Percentiles rank a stretch among this genome's conserved stretches.
Evolutionary conservation across 2,329 filamentous ascomycete genomes (phyloP).

Genomic region (Tolypocladium nubicola): DNA sequence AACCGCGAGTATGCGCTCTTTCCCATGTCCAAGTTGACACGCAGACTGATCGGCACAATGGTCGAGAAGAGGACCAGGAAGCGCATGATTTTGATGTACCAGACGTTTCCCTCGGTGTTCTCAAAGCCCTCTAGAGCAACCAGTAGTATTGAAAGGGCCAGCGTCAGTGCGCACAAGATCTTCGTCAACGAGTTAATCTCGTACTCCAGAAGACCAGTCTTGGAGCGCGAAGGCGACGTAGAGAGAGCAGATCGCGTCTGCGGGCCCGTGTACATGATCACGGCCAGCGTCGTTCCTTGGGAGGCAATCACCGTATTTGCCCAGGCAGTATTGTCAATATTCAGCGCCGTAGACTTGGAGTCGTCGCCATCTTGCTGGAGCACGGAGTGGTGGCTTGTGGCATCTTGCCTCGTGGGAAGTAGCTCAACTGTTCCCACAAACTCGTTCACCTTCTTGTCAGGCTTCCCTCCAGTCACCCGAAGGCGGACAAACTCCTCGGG

Average conservation of each 20-base stretch:
- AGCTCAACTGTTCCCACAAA: slow-evolving; percentile 86
- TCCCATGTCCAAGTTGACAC: slow-evolving; percentile 93
- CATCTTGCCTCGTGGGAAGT: slow-evolving; percentile 41
- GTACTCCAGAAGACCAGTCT: slow-evolving; percentile 84
- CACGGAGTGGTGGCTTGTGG: slow-evolving; percentile 29
- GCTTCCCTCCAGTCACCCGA: slow-evolving; percentile 73
- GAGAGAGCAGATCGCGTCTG: slow-evolving; percentile 92
- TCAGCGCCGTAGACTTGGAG: slow-evolving; percentile 58
- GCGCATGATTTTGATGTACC: slow-evolving; percentile 98
- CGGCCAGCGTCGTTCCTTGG: slow-evolving; percentile 76
- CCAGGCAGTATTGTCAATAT: slow-evolving; percentile 97
- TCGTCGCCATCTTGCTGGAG: slow-evolving; percentile 21
- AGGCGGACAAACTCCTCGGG: slow-evolving; percentile 60
- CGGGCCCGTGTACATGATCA: slow-evolving; percentile 87
- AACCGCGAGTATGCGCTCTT: slow-evolving; percentile 95
- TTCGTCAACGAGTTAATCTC: slow-evolving; percentile 98
- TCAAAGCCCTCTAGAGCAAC: slow-evolving; percentile 80
- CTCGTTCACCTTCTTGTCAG: slow-evolving; percentile 88
- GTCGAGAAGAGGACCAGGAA: slow-evolving; percentile 98
- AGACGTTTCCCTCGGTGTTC: slow-evolving; percentile 53
- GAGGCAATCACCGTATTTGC: slow-evolving; percentile 96
- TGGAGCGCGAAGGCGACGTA: slow-evolving; percentile 83
- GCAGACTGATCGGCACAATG: slow-evolving; percentile 92
- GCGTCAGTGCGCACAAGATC: slow-evolving; percentile 81
- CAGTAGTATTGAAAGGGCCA: slow-evolving; percentile 75